Evolutionary conservation across 176 grass and related monocot species (phyloP).

Genomic region (Bromus sterilis): DNA sequence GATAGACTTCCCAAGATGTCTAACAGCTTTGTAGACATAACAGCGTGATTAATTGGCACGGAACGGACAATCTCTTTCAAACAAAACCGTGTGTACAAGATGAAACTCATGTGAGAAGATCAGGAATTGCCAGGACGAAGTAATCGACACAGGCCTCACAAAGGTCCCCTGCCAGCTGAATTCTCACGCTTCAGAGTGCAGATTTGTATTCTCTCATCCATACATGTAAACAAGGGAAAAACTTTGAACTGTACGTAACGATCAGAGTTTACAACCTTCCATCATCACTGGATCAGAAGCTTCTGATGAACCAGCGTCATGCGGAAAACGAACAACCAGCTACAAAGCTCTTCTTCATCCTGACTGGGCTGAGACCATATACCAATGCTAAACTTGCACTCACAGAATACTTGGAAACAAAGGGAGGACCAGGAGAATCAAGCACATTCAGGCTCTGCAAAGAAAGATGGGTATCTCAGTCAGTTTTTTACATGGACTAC

Average conservation of each 20-base stretch:
- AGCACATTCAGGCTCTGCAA: constrained; percentile 20
- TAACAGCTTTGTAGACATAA: neutral
- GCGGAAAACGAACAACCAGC: neutral
- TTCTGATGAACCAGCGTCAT: constrained; percentile 13
- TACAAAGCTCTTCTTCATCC: neutral
- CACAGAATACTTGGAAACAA: constrained; percentile 11
- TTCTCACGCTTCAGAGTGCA: neutral
- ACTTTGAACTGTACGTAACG: neutral
- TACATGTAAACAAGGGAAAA: constrained; percentile 3
- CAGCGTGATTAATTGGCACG: neutral
- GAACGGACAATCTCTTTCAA: neutral
- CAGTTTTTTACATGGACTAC: neutral
- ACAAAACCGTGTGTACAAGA: neutral
- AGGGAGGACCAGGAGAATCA: neutral
- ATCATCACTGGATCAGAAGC: constrained; percentile 10
- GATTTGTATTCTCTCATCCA: neutral
- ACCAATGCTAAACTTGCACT: constrained; percentile 5
- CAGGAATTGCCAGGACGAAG: neutral
- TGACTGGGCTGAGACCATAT: neutral
- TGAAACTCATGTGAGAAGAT: neutral
- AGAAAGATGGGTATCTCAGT: neutral
- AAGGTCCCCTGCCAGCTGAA: neutral
- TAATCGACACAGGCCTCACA: neutral
- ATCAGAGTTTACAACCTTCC: constrained; percentile 21
- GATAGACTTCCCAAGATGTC: neutral